These are phyloP conservation scores for Sequoiadendron giganteum DNA, from an alignment of 75 land plant genomes.

Conservation along the genomic window DNA sequence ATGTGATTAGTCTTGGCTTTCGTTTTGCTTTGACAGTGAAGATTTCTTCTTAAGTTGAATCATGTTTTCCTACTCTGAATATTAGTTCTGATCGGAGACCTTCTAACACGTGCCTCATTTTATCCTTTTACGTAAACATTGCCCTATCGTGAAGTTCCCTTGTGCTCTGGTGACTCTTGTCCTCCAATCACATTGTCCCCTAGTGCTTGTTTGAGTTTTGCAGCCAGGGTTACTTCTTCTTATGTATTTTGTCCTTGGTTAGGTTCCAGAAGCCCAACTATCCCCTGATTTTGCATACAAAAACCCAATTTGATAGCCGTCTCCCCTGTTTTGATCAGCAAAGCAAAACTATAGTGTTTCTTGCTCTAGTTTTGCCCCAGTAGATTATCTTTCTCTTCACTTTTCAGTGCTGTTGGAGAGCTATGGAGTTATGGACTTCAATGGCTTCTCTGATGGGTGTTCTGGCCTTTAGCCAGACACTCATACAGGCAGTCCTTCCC, in stretches of 20 bases:
- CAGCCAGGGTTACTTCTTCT: not conserved
- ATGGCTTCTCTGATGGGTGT: constrained; percentile 73
- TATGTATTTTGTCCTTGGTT: not conserved
- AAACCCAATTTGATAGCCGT: not conserved
- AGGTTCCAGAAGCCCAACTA: not conserved
- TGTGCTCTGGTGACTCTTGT: not conserved
- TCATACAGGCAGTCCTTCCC: constrained; percentile 56
- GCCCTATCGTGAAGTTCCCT: not conserved
- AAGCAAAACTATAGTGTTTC: not conserved
- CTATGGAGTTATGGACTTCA: constrained; percentile 62
- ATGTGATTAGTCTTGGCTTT: not conserved
- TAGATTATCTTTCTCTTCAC: not conserved
- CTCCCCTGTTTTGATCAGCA: not conserved
- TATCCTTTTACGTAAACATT: not conserved
- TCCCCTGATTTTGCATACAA: not conserved
- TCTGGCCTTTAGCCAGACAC: constrained; percentile 61
- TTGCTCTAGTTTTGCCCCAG: not conserved
- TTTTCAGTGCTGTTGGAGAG: not conserved
- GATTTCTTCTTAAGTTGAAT: not conserved
- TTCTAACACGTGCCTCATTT: not conserved
- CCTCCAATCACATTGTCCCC: not conserved
- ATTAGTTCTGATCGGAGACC: not conserved
- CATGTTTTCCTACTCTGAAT: not conserved
- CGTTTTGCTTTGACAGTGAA: not conserved
- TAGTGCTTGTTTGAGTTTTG: not conserved